Base-by-base conservation (phyloP, 768 basidiomycete species). In the Kwoniella sp. region DNA sequence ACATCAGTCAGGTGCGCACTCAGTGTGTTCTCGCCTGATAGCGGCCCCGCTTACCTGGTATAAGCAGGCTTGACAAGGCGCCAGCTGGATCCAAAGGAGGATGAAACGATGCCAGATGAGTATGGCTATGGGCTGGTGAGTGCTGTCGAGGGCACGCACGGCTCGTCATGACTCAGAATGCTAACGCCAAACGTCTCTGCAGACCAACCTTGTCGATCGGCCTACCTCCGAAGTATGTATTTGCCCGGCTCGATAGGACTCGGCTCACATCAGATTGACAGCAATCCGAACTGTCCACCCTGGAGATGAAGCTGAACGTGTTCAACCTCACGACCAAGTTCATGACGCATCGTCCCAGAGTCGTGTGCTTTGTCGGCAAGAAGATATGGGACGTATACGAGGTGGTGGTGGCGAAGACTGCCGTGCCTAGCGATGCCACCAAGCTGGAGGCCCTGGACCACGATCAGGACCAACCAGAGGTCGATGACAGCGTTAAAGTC, bases 341-440 rank as follows among this genome's bases (percentile, higher is more conserved):
- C 17, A 63, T 73, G 0, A 73, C 67, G 8, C 78, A 78, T 57
- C 79, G 79, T 10, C 89, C 89, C 0, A 77, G 77, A 3, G 76
- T 90, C 5, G 79, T 88, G 0, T 88, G 87, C 63, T 86, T 90
- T 62, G 83, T 89, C 1, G 89, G 89, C 1, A 77, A 87, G 53
- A 78, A 79, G 8, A 88, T 90, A 27, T 83, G 82, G 80, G 67
- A 69, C 37, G 64, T 69, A 19, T 71, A 72, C 41, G 70, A 75
- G 51, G 52, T 59, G 11, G 66, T 73, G 4, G 55, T 69, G 19
- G 78, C 34, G 58, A 79, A 60, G 56, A 70, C 34, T 43, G 69
- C 73, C 10, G 31, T 6, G 15, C 27, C 42, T 25, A 26, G 36
- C 33, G 33, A 28, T 17, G 43, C 20, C 14, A 40, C n/a, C 4